These are phyloP conservation scores for Podospora comata DNA, from an alignment of 495 filamentous ascomycete species.

Conservation along the genomic window DNA sequence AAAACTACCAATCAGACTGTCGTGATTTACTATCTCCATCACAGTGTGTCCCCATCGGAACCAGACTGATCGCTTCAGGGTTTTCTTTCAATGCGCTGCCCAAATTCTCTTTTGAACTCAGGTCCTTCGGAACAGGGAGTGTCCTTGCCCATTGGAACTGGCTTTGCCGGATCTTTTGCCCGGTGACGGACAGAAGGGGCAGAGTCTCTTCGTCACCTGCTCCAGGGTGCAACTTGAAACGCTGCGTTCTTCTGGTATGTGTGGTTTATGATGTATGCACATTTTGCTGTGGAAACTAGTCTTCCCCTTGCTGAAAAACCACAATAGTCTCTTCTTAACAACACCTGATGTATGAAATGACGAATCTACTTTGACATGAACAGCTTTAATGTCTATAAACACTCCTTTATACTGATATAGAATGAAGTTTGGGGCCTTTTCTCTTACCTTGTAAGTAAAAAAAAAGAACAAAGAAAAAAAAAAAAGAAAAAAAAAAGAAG, in stretches of 20 bases:
- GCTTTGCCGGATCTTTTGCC: slow-evolving; percentile 9
- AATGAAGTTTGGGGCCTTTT: too few relatives aligned
- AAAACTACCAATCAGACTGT: background rate
- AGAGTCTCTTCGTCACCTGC: background rate
- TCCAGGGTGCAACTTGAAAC: background rate
- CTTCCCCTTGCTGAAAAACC: too few relatives aligned
- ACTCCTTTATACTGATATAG: too few relatives aligned
- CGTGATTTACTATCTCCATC: background rate
- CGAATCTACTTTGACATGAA: background rate
- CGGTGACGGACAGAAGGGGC: background rate
- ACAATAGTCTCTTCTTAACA: background rate
- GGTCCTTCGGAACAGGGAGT: background rate
- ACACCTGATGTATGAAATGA: background rate
- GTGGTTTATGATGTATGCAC: background rate
- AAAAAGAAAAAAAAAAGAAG: too few relatives aligned
- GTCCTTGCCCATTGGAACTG: background rate
- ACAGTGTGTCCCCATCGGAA: background rate
- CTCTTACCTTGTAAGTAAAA: too few relatives aligned
- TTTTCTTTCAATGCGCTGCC: background rate
- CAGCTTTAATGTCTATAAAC: background rate
- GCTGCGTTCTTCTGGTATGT: background rate
- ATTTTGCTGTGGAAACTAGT: too few relatives aligned
- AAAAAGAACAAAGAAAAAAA: too few relatives aligned
- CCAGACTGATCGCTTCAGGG: background rate
- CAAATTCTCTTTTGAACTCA: background rate